Conservation (phyloP, 2,329 filamentous ascomycete genomes). For the Apiospora marii region DNA sequence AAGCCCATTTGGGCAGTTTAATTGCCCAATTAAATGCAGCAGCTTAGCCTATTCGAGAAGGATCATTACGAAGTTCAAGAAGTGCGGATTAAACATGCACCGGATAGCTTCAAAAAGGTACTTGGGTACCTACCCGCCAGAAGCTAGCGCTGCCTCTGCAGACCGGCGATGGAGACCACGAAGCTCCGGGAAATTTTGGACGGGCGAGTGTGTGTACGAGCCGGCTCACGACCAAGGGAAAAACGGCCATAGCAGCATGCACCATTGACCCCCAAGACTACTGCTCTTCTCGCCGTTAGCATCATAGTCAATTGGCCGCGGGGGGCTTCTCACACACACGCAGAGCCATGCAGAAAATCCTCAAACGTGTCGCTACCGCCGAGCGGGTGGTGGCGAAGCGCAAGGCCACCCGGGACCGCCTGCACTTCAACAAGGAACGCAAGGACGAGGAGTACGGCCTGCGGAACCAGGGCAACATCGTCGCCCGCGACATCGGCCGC, state of each 20-base stretch:
- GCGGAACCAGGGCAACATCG: constrained; percentile 40
- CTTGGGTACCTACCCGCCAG: constrained; percentile 5
- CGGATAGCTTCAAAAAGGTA: neutral
- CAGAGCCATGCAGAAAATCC: constrained; percentile 43
- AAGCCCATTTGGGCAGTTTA: neutral
- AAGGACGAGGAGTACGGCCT: constrained; percentile 30
- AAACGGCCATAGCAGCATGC: neutral
- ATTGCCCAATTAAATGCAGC: neutral
- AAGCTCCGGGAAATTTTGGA: constrained; percentile 18
- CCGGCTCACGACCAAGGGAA: neutral
- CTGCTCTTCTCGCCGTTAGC: neutral
- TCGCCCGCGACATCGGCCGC: constrained; percentile 46
- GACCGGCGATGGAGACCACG: neutral
- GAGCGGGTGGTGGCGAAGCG: constrained; percentile 46
- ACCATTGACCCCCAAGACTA: neutral
- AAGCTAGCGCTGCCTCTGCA: neutral
- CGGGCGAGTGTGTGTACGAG: neutral
- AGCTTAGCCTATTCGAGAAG: neutral
- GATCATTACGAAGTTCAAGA: neutral
- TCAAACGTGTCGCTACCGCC: constrained; percentile 46
- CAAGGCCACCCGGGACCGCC: constrained; percentile 39
- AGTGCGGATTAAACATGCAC: constrained; percentile 16
- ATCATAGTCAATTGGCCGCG: neutral
- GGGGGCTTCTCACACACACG: neutral
- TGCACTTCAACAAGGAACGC: constrained; percentile 36